Evolutionary conservation across 495 filamentous ascomycete species (phyloP), one percentile per base, ranked within the genome.

Genomic region (Penicillium dipodomyicola): DNA sequence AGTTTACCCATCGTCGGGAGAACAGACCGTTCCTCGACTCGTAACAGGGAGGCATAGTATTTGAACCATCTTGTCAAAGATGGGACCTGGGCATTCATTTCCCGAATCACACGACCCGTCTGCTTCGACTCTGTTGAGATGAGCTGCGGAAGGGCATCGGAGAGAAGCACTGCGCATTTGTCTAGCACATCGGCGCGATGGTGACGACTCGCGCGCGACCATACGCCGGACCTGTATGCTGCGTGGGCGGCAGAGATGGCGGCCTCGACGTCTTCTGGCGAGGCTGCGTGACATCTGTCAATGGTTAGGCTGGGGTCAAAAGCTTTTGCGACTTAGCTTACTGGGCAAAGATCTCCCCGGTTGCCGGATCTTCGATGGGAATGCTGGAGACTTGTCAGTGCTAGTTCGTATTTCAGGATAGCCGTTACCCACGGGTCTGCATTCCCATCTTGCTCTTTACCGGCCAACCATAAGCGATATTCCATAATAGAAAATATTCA

Each of bases 11-110:
- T 72, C 4, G 84, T 85, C 0, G 84, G 85, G 1, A 85, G 76
- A 14, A 87, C 80, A 3, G 78, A 68, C 19, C 83, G 79, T 60
- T 87, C 84, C 56, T 86, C 82, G 0, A 79, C 79, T 15, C 85
- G 80, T 6, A 84, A 73, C 1, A 86, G 62, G 0, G 82, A 74
- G 3, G 82, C 82, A 56, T 83, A 88, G 63, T 87, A 87, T 54
- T 83, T 79, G 57, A 87, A 79, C 85, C 84, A 87, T 62, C 81
- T 80, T 0, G 82, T 76, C 2, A 88, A 73, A 0, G 81, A 82
- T 0, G 81, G 77, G 1, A 87, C 76, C 61, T 88, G 85, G 2
- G 85, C 80, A 5, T 77, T 77, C 84, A 88, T 85, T 60, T 88
- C 85, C 14, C 83, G 81, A 52, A 85, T 75, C 0, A 78, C 81